Evolutionary conservation across 768 basidiomycete species (phyloP).

Genomic region (Asterophora parasitica): DNA sequence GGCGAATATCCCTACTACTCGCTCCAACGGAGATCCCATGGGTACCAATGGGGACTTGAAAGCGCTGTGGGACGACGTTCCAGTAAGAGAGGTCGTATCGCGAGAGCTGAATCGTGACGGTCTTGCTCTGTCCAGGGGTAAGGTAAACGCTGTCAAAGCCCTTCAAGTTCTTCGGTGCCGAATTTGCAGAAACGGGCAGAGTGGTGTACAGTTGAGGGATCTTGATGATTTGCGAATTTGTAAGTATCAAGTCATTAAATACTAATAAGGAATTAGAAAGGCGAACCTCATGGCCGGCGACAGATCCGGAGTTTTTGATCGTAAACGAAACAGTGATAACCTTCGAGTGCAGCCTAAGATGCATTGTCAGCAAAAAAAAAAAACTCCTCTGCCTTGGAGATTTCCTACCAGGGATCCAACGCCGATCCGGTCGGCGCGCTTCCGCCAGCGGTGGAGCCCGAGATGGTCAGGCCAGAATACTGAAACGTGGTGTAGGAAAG

Average conservation of each 20-base stretch:
- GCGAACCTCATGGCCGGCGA: conserved; percentile 50
- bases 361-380: neutral
- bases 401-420: conserved; percentile 42
- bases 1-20: conserved; percentile 44
- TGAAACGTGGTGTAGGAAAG: conserved; percentile 56
- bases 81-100: conserved; percentile 52
- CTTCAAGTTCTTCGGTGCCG: conserved; percentile 48
- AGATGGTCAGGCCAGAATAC: conserved; percentile 40
- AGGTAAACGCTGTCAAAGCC: conserved; percentile 52
- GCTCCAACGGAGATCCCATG: conserved; percentile 45
- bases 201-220: conserved; percentile 53
- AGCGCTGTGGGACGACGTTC: conserved; percentile 50
- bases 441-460: conserved; percentile 37
- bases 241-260: neutral
- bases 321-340: conserved; percentile 51
- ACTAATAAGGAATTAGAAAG: neutral
- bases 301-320: conserved; percentile 47
- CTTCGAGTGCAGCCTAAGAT: conserved; percentile 42
- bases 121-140: conserved; percentile 37
- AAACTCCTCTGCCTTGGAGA: neutral
- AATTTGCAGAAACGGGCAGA: conserved; percentile 41
- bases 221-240: conserved; percentile 21
- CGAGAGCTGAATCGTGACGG: conserved; percentile 43
- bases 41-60: conserved; percentile 46
- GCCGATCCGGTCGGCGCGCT: conserved; percentile 44